Evolutionary conservation across 2,329 filamentous ascomycete genomes (phyloP).

Genomic region (Annulohypoxylon truncatum): DNA sequence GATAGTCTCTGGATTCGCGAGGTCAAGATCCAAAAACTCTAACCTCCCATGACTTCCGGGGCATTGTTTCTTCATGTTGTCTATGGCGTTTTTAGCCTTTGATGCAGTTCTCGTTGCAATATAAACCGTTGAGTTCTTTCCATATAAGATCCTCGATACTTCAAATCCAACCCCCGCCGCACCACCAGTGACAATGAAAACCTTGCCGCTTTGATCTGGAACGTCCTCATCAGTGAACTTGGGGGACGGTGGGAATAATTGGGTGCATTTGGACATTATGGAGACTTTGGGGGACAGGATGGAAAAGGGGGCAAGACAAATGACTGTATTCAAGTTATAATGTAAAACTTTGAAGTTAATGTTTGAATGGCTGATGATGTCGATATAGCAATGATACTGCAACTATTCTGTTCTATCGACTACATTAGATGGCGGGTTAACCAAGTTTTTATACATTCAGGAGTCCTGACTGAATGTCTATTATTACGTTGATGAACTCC

Average conservation of each 20-base stretch:
- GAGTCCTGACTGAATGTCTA: neutral
- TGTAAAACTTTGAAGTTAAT: neutral
- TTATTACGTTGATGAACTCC: neutral
- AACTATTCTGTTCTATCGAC: neutral
- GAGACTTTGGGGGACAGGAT: neutral
- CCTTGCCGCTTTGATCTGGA: slow-evolving; percentile 23
- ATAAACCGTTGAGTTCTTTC: slow-evolving; percentile 25
- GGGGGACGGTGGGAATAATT: slow-evolving; percentile 16
- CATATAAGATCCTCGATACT: slow-evolving; percentile 20
- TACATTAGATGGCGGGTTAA: neutral
- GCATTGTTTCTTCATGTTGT: slow-evolving; percentile 8
- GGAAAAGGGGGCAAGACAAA: neutral
- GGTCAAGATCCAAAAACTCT: slow-evolving; percentile 17
- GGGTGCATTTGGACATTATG: slow-evolving; percentile 14
- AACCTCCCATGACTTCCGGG: slow-evolving; percentile 3
- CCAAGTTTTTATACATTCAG: neutral
- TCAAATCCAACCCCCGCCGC: slow-evolving; percentile 32
- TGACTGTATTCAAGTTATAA: neutral
- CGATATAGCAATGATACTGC: too few species aligned
- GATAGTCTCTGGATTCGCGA: slow-evolving; percentile 23
- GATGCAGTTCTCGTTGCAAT: slow-evolving; percentile 15
- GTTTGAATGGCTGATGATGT: neutral
- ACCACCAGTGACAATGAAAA: slow-evolving; percentile 34
- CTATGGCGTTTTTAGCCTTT: slow-evolving; percentile 5
- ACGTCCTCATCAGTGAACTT: slow-evolving; percentile 30